Evolutionary conservation across 2,329 filamentous ascomycete species (phyloP), one percentile per base, ranked within the genome.

Genomic region (Lasiodiplodia citricola): DNA sequence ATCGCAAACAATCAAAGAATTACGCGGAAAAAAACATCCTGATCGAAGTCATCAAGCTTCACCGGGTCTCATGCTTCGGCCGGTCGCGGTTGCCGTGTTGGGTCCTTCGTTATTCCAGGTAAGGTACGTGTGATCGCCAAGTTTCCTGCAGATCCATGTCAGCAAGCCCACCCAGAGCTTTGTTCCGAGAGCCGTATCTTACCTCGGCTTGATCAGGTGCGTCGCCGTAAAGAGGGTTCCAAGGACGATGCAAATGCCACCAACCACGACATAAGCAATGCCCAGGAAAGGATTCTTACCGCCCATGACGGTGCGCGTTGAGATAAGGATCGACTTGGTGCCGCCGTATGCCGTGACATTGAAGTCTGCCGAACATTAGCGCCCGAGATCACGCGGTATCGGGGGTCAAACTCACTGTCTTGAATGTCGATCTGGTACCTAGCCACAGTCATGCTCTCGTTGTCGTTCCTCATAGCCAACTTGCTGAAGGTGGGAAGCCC

Each of bases 51-150:
- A 78, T 75, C 70, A 77, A 69, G 75, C 74, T 35, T 74, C 80
- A 37, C 76, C 77, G 10, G 76, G 76, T 60, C 76, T 73, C 41
- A 72, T 66, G 68, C 77, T 77, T 71, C 83, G 76, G 16, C 82
- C 83, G 70, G 81, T 84, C 58, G 83, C 80, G 50, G 85, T 87
- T 69, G 86, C 87, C 56, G 87, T 85, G 70, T 83, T 85, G 8
- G 87, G 84, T 70, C 87, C 83, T 56, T 92, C 90, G 71, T 89
- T 91, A 79, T 98, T 97, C 96, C 96, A 99, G 28, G 93, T 96
- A 60, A 99, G 87, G 79, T 99, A 98, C 10, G 94, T 97, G 81
- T 98, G 96, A 80, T 99, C 96, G 70, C 96, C 96, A 52, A 99
- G 88, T 91, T 98, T 99, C 76, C 96, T 95, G 73, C 63, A 72